Evolutionary conservation across 768 basidiomycete genomes (phyloP).

Genomic region (Termitomyces sp.): DNA sequence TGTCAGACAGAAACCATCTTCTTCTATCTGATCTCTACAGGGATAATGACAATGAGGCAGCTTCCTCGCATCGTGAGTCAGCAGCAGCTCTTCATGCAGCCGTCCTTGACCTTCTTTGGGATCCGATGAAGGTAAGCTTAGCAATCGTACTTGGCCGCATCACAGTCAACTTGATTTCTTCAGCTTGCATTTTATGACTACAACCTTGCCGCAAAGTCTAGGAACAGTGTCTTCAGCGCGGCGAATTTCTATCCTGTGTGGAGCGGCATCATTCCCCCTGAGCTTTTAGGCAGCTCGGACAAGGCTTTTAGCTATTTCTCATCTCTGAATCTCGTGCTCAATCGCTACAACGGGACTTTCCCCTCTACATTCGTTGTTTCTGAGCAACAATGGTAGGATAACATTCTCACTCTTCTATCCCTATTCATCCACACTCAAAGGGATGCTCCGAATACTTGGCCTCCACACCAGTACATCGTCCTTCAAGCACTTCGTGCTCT

Average conservation of each 20-base stretch:
- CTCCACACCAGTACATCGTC: constrained; percentile 78
- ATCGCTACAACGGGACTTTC: constrained; percentile 84
- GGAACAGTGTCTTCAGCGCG: constrained; percentile 61
- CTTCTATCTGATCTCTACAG: constrained; percentile 60
- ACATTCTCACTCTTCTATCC: constrained; percentile 3
- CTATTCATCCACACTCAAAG: constrained; percentile 24
- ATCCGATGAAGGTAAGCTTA: constrained; percentile 48
- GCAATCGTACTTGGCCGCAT: background rate
- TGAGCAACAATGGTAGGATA: constrained; percentile 70
- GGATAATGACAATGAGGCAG: constrained; percentile 35
- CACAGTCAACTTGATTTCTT: background rate
- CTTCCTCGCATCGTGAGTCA: constrained; percentile 44
- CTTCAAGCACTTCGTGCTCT: constrained; percentile 73
- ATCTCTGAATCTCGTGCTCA: constrained; percentile 70
- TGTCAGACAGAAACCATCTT: constrained; percentile 56
- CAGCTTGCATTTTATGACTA: constrained; percentile 89
- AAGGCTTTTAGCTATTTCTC: constrained; percentile 73
- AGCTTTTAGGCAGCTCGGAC: constrained; percentile 48
- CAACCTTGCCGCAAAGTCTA: constrained; percentile 63
- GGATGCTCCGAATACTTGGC: constrained; percentile 90
- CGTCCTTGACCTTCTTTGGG: constrained; percentile 87
- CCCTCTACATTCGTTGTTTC: constrained; percentile 75
- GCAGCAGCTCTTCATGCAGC: constrained; percentile 60
- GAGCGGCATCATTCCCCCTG: constrained; percentile 78
- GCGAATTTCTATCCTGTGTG: constrained; percentile 85